A percentile compares a stretch with the other conserved stretches of the same genome.
phyloP scores from a whole-genome alignment of 2,329 filamentous ascomycete genomes.

The Podosphaera xanthii region DNA sequence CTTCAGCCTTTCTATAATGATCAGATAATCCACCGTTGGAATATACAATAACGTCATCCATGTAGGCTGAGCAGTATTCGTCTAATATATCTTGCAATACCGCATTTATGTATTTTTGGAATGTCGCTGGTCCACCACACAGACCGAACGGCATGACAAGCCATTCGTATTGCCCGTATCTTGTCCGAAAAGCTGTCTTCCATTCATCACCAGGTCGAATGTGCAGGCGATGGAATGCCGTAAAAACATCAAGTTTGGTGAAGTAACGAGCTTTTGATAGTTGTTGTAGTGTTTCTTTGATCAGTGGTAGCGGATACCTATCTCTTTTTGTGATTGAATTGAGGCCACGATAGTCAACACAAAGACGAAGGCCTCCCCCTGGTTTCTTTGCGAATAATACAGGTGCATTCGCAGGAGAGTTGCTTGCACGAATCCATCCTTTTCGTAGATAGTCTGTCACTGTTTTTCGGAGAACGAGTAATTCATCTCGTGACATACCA shows the following conservation, averaged over 20 bases:
- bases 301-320: neutral
- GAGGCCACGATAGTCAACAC: neutral
- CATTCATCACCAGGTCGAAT: conserved; percentile 1
- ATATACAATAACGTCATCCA: neutral
- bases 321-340: neutral
- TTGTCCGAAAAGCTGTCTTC: neutral
- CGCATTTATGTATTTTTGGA: neutral
- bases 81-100: neutral
- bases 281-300: neutral
- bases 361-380: neutral
- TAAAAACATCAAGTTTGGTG: neutral
- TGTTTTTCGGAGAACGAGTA: neutral
- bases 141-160: neutral
- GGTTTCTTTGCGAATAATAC: neutral
- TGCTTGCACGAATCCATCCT: neutral
- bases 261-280: neutral
- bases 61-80: neutral
- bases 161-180: neutral
- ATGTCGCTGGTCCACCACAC: neutral
- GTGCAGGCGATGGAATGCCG: neutral
- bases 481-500: neutral
- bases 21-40: neutral
- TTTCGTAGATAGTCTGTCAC: neutral
- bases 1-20: conserved; percentile 1
- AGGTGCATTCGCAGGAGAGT: neutral